These are phyloP conservation scores for Diaporthe vexans DNA, from an alignment of 2,329 filamentous ascomycete species.

Conservation along the genomic window DNA sequence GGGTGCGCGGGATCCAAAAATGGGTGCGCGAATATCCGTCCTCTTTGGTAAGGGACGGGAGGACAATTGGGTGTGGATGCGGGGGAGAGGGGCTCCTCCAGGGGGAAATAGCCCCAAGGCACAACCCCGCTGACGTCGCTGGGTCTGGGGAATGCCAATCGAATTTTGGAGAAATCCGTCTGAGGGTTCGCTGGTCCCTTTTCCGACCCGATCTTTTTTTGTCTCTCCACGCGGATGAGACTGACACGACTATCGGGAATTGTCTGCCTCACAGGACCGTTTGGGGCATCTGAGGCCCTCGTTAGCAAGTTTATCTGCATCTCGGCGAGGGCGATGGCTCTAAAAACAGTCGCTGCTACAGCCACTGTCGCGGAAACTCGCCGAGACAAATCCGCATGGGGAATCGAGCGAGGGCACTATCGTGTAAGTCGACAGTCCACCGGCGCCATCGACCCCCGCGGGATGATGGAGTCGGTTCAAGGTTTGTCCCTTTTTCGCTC, in stretches of 20 bases:
- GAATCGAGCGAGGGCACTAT: neutral
- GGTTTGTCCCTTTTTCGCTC: slow-evolving; percentile 12
- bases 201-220: slow-evolving; percentile 21
- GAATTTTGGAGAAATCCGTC: slow-evolving; percentile 24
- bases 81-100: slow-evolving; percentile 5
- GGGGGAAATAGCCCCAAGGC: neutral
- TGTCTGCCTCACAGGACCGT: neutral
- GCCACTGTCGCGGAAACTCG: neutral
- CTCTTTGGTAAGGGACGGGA: neutral
- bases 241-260: neutral
- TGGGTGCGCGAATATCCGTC: too few relatives aligned
- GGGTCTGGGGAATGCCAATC: slow-evolving; percentile 7
- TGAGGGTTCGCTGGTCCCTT: slow-evolving; percentile 5
- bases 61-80: neutral
- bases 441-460: slow-evolving; percentile 32
- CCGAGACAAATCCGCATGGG: slow-evolving; percentile 3
- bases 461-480: slow-evolving; percentile 37
- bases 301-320: too few relatives aligned
- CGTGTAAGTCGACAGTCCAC: slow-evolving; percentile 34
- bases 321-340: neutral
- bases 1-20: too few relatives aligned
- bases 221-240: neutral
- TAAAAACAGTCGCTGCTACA: neutral
- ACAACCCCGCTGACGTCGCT: slow-evolving; percentile 34
- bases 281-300: neutral